Percentiles rank a stretch among this genome's conserved stretches.
Evolutionary conservation across 768 basidiomycete species (phyloP).

Genomic region (Clathrus columnatus): DNA sequence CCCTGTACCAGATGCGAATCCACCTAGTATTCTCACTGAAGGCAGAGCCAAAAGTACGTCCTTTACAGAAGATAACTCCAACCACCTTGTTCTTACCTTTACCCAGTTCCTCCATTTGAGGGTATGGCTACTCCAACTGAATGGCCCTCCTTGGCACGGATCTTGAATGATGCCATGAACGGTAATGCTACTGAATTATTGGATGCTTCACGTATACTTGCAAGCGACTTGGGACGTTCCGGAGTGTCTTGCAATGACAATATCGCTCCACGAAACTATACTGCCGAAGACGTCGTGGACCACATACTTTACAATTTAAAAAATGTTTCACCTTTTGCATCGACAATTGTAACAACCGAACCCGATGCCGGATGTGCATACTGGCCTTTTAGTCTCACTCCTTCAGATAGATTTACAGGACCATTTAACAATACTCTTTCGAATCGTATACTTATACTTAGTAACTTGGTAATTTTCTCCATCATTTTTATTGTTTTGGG

Average conservation of each 20-base stretch:
- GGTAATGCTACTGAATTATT: constrained; percentile 4
- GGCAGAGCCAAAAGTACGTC: constrained; percentile 10
- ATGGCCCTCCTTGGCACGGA: constrained; percentile 1
- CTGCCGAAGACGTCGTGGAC: constrained; percentile 10
- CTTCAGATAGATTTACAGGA: constrained; percentile 20
- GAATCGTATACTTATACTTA: constrained; percentile 22
- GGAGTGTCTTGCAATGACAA: constrained; percentile 12
- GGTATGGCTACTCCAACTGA: background rate
- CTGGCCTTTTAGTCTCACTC: constrained; percentile 12
- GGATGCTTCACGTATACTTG: background rate
- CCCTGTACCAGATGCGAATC: background rate
- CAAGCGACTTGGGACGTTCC: no score
- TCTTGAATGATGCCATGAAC: constrained; percentile 7
- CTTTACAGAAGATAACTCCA: background rate
- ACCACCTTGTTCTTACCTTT: background rate
- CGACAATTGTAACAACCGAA: constrained; percentile 4
- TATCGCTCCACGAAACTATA: background rate
- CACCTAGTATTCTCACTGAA: constrained; percentile 7
- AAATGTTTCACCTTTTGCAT: constrained; percentile 6
- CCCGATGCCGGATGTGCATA: constrained; percentile 12
- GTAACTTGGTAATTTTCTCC: constrained; percentile 16
- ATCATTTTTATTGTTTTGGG: background rate
- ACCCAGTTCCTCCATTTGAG: constrained; percentile 6
- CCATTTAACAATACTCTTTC: constrained; percentile 23
- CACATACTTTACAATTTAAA: background rate